phyloP scores from a whole-genome alignment of 2,329 filamentous ascomycete species.

The Plenodomus tracheiphilus region DNA sequence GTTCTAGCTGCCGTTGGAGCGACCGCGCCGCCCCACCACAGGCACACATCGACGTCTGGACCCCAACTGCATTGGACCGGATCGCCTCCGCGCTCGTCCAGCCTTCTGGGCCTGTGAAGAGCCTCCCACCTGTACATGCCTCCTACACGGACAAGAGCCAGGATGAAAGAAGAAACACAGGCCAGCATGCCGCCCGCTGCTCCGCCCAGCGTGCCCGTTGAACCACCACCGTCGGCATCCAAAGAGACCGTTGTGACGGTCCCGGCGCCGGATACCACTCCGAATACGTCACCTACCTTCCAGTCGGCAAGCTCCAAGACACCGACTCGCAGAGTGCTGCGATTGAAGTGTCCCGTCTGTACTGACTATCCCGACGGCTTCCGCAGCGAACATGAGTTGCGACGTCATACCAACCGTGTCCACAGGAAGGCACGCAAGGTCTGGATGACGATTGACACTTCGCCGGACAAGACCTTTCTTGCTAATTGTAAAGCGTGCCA shows the following conservation, averaged over 20 bases:
- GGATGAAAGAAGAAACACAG: conserved; percentile 37
- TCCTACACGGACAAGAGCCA: conserved; percentile 39
- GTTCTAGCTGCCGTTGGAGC: conserved; percentile 34
- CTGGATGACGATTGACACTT: conserved; percentile 66
- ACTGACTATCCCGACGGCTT: conserved; percentile 77
- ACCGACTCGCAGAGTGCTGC: conserved; percentile 36
- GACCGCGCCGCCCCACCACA: conserved; percentile 35
- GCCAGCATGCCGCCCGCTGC: conserved; percentile 26
- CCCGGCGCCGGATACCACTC: conserved; percentile 27
- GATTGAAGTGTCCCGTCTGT: conserved; percentile 64
- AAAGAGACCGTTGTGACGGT: conserved; percentile 38
- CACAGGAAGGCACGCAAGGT: conserved; percentile 66
- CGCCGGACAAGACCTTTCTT: conserved; percentile 66
- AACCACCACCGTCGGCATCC: conserved; percentile 25
- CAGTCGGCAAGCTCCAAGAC: conserved; percentile 29
- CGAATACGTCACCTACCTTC: conserved; percentile 39
- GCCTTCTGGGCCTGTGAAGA: conserved; percentile 13
- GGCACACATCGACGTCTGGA: conserved; percentile 24
- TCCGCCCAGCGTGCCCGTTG: conserved; percentile 27
- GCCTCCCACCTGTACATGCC: conserved; percentile 31
- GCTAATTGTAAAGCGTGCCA: conserved; percentile 82
- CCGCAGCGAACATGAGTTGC: conserved; percentile 76
- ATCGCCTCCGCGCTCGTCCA: conserved; percentile 12
- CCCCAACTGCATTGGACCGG: conserved; percentile 16
- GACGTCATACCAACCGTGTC: conserved; percentile 61